Conservation (phyloP, 2,329 filamentous ascomycete species). For the Microdochium nivale region DNA sequence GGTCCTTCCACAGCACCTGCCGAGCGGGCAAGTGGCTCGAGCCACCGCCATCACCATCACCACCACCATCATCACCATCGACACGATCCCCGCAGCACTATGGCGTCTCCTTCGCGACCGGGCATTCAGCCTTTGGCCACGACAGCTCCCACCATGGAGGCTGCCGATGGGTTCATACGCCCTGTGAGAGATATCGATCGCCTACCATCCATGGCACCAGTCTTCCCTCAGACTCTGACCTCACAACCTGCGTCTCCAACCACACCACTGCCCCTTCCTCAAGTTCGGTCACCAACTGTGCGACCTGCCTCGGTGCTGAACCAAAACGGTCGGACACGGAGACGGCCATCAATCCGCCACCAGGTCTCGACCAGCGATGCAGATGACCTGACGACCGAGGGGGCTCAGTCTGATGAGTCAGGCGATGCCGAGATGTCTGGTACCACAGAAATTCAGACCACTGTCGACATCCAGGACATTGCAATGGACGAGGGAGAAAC, state of each 20-base stretch:
- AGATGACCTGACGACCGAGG: slow-evolving; percentile 80
- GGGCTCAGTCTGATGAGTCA: slow-evolving; percentile 69
- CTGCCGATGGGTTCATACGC: slow-evolving; percentile 65
- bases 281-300: slow-evolving; percentile 47
- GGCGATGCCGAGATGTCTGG: slow-evolving; percentile 72
- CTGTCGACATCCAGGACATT: slow-evolving; percentile 79
- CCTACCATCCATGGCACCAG: slow-evolving; percentile 71
- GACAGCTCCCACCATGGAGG: slow-evolving; percentile 58
- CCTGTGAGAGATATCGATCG: slow-evolving; percentile 77
- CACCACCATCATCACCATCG: slow-evolving; percentile 32
- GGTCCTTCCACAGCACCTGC: slow-evolving; percentile 57
- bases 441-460: slow-evolving; percentile 69
- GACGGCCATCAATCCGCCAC: slow-evolving; percentile 80
- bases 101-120: slow-evolving; percentile 40
- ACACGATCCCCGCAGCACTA: slow-evolving; percentile 39
- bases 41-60: slow-evolving; percentile 37
- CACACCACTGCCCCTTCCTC: slow-evolving; percentile 66
- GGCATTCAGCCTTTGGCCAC: slow-evolving; percentile 59
- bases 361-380: slow-evolving; percentile 84
- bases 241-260: slow-evolving; percentile 93
- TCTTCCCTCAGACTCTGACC: slow-evolving; percentile 57
- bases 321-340: slow-evolving; percentile 46
- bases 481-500: slow-evolving; percentile 71
- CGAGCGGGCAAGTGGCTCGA: slow-evolving; percentile 56
- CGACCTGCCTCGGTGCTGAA: slow-evolving; percentile 44